Percentiles rank a stretch among this genome's conserved stretches.
phyloP scores from a whole-genome alignment of 2,329 filamentous ascomycete species.

The Sclerotinia glacialis region DNA sequence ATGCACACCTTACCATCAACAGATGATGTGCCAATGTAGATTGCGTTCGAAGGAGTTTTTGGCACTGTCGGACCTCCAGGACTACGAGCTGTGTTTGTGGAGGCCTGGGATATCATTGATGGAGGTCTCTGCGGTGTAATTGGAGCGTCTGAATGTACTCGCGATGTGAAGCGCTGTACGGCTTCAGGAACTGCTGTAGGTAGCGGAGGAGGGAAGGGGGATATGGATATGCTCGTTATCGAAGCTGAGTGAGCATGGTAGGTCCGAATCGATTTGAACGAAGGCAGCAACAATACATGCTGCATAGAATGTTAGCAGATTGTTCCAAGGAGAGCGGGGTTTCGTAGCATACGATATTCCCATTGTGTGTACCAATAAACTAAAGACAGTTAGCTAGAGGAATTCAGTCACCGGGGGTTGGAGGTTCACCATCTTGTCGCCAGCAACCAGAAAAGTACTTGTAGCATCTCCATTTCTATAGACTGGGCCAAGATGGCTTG shows the following conservation, averaged over 20 bases:
- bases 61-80: slow-evolving; percentile 57
- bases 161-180: slow-evolving; percentile 39
- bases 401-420: background rate
- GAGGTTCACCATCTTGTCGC: slow-evolving; percentile 85
- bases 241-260: slow-evolving; percentile 94
- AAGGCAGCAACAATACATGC: slow-evolving; percentile 83
- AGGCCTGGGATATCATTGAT: slow-evolving; percentile 46
- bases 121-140: slow-evolving; percentile 39
- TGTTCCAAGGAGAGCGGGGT: slow-evolving; percentile 24
- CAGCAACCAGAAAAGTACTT: slow-evolving; percentile 82
- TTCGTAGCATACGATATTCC: slow-evolving; percentile 73
- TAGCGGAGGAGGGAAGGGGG: slow-evolving; percentile 71
- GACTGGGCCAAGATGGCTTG: slow-evolving; percentile 71
- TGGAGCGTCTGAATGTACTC: slow-evolving; percentile 28
- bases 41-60: slow-evolving; percentile 79
- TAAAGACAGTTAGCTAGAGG: slow-evolving; percentile 45
- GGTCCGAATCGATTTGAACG: slow-evolving; percentile 74
- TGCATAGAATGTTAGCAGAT: slow-evolving; percentile 43
- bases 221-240: slow-evolving; percentile 85
- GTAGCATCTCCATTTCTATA: slow-evolving; percentile 96
- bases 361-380: slow-evolving; percentile 93
- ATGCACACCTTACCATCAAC: slow-evolving; percentile 96
- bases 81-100: slow-evolving; percentile 52
- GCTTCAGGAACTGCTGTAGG: slow-evolving; percentile 41
- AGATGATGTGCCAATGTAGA: slow-evolving; percentile 89